Base-by-base conservation (phyloP, 2,329 filamentous ascomycete species). In the Arthrobotrys sphaeroides region DNA sequence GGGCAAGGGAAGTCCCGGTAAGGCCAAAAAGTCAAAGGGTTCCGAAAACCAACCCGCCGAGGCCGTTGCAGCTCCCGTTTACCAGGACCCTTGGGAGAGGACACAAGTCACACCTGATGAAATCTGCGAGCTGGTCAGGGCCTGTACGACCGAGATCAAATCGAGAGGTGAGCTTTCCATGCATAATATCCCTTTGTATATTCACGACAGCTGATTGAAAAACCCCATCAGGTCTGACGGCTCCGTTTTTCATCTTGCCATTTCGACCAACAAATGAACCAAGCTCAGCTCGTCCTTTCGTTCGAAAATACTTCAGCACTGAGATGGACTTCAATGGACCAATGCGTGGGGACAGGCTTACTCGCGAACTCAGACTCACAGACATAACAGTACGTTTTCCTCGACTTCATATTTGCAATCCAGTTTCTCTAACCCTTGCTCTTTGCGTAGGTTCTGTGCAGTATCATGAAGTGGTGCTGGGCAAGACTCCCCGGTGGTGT, bases 401-500 rank as follows among this genome's bases (percentile, higher is more conserved):
- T 24, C 47, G 12, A 45, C 26, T 31, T 49, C 2, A 18, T 26
- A 33, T 72, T 24, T 51, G 62, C 53, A 53, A 55, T 43, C 16
- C 4, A 16, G 13, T 33, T 43, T 22, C 1, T 38, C 10, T 38
- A 45, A 38, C 66, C 22, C 68, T 78, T 10, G 67, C 59, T 42
- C 80, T 59, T 81, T 79, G 83, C 40, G 20, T 40, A 97, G 93
- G 93, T 96, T 68, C 88, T 99, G 64, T 94, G 93, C 78, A 95
- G 94, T 80, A 93, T 97, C 43, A 86, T 95, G 78, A 99, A 98
- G 85, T 99, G 95, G 95, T 98, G 94, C 83, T 99, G 95, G 95
- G 94, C 92, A 82, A 89, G 95, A 83, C 85, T 99, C 59, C 89
- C 91, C 43, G 93, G 93, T 73, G 95, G 95, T 80, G 90, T 99